A percentile compares a stretch with the other conserved stretches of the same genome.
These are phyloP conservation scores for Vaccinium myrtillus DNA, from an alignment of 148 eudicot genomes.

Conservation along the genomic window DNA sequence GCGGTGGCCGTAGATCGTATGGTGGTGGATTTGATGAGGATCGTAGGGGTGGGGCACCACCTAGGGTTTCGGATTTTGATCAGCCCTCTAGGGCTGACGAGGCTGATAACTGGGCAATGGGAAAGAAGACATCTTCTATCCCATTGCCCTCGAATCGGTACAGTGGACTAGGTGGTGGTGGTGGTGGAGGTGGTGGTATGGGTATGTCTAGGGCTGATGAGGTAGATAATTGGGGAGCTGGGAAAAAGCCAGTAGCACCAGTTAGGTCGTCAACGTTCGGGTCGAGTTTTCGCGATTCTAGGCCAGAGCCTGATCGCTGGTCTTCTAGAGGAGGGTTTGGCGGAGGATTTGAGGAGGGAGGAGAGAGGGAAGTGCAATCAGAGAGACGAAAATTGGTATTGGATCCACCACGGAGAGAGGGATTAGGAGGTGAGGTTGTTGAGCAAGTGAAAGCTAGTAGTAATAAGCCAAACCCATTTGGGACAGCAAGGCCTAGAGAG, in stretches of 20 bases:
- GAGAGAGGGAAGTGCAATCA: slow-evolving; percentile 15
- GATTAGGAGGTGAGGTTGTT: slow-evolving; percentile 20
- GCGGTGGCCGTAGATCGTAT: slow-evolving; percentile 31
- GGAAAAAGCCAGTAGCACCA: slow-evolving; percentile 37
- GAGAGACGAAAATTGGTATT: slow-evolving; percentile 49
- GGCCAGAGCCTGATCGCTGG: slow-evolving; percentile 57
- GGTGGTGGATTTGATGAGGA: slow-evolving; percentile 51
- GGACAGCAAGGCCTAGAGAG: slow-evolving; percentile 91
- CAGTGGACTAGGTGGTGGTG: slow-evolving; percentile 48
- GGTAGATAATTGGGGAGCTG: slow-evolving; percentile 68
- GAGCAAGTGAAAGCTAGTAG: slow-evolving; percentile 32
- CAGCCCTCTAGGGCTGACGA: slow-evolving; percentile 78
- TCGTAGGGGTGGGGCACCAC: slow-evolving; percentile 23
- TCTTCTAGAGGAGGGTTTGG: slow-evolving; percentile 28
- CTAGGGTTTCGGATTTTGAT: slow-evolving; percentile 43
- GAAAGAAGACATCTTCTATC: slow-evolving; percentile 31
- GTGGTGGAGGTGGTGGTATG: slow-evolving; percentile 8
- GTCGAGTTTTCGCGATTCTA: slow-evolving; percentile 54
- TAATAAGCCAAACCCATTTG: slow-evolving; percentile 74
- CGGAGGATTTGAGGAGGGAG: neutral
- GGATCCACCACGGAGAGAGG: slow-evolving; percentile 43
- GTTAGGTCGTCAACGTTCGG: slow-evolving; percentile 47
- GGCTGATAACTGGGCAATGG: slow-evolving; percentile 73
- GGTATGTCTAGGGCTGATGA: slow-evolving; percentile 72
- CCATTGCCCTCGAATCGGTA: slow-evolving; percentile 37